Evolutionary conservation across 2,329 filamentous ascomycete species (phyloP), one percentile per base, ranked within the genome.

Genomic region (Cladophialophora psammophila): DNA sequence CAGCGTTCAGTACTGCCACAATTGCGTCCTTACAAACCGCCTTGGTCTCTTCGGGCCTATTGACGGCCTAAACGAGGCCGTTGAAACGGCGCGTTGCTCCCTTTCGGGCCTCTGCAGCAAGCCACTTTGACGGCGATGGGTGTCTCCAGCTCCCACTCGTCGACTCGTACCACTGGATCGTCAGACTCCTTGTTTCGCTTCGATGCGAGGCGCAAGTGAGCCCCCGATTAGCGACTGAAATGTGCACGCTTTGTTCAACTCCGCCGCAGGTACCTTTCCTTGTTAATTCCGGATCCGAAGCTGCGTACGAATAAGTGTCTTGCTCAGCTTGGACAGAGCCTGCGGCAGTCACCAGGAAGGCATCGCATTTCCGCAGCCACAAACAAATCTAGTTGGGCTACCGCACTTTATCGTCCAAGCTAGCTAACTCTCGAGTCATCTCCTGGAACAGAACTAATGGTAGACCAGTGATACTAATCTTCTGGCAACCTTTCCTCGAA

Each of bases 11-110:
- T 20, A 26, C 3, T 26, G 26, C 26, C 3, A 2, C 26, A n/a
- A 20, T 6, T 48, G 42, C 6, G 8, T 50, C 45, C 18, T 50
- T 50, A 20, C 45, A 50, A 20, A n/a, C 7, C 26, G 45, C 18
- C 18, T 26, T 26, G 45, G 18, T 50, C 45, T 9, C 45, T 50
- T 20, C 26, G 45, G 45, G 45, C 45, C 18, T 26, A 50, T 50
- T 8, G 45, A n/a, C 31, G 1, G 52, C 52, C 31, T 55, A n/a
- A 55, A 31, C 10, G 31, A 55, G 34, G 31, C 52, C 13, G 52
- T 26, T 26, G 20, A 58, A 42, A 58, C 62, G 62, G 62, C 54
- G 52, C 55, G 38, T 58, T 55, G 62, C 50, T 31, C 62, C 62
- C 34, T 64, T 64, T 64, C 62, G 62, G 31, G 31, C 52, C 52